Evolutionary conservation across 345 rosid genomes (phyloP), one percentile per base, ranked within the genome.

Genomic region (Syzygium oleosum): DNA sequence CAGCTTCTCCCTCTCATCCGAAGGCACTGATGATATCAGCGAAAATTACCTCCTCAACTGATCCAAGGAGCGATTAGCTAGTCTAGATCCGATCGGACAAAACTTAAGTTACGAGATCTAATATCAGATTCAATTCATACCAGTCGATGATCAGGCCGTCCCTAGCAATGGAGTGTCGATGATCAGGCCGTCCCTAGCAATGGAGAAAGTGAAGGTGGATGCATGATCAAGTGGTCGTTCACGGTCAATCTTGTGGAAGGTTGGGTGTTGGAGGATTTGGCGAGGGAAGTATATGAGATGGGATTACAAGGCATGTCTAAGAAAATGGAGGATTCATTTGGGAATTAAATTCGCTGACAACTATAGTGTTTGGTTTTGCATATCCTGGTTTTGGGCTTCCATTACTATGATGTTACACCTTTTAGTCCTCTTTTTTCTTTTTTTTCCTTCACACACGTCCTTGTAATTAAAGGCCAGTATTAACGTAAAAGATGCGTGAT

Each of bases 161-260:
- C 91, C 93, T 29, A 84, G 12, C 12, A 90, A 16, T 9, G 84
- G 86, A 27, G 90, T n/a, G n/a, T n/a, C n/a, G n/a, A n/a, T n/a
- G n/a, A n/a, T n/a, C n/a, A 84, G 93, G 79, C 94, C 52, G 73
- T 78, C 52, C 91, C 93, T 29, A 84, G 12, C 12, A 90, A 16
- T 9, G 84, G 86, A 27, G 90, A 52, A 25, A 87, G 51, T 55
- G 85, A 54, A 73, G 84, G 53, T 52, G 95, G 93, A 21, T 96
- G 94, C 34, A 86, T 43, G 89, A 90, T 97, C 54, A 93, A 92
- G 85, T 93, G 99, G 95, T 84, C 87, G 31, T 91, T 93, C 87
- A 49, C 31, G 12, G 94, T 93, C 83, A 92, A 95, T 91, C 95
- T 94, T 0, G 94, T 95, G 85, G 90, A 90, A 79, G 93, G 97